Conservation (phyloP, 108 stramenopile species). For the Chaetoceros tenuissimus region DNA sequence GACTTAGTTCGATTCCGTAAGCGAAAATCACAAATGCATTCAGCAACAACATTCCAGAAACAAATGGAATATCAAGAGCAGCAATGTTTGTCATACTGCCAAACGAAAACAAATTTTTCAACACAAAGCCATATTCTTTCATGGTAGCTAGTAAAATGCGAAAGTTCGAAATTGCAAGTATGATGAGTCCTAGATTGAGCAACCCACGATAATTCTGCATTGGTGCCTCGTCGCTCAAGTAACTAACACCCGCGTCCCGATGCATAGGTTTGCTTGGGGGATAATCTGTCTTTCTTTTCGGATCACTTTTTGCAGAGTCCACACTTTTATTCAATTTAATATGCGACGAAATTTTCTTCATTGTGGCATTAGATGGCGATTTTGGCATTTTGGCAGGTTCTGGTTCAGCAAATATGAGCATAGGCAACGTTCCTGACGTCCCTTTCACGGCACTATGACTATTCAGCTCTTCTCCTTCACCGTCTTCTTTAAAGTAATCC, state of each 20-base stretch:
- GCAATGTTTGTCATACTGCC: background rate
- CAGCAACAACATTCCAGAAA: conserved; percentile 28
- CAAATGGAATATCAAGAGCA: conserved; percentile 15
- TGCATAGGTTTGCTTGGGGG: conserved; percentile 68
- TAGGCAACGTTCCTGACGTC: conserved; percentile 36
- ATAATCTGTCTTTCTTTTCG: conserved; percentile 37
- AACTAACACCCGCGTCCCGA: conserved; percentile 40
- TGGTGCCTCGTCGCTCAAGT: conserved; percentile 45
- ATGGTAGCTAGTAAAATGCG: conserved; percentile 54
- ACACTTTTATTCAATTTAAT: background rate
- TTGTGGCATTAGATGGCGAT: conserved; percentile 27
- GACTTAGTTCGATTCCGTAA: conserved; percentile 48
- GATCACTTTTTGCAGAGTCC: background rate
- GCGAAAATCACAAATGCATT: conserved; percentile 41
- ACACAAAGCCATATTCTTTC: conserved; percentile 50
- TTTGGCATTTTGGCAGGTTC: conserved; percentile 12
- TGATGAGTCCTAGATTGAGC: conserved; percentile 69
- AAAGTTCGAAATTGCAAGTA: conserved; percentile 69
- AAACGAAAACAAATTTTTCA: conserved; percentile 16
- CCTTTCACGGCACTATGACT: conserved; percentile 11
- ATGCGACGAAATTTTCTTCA: conserved; percentile 9
- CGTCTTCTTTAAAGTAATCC: conserved; percentile 37
- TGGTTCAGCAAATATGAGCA: conserved; percentile 36
- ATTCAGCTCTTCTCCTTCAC: conserved; percentile 22
- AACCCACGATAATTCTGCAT: conserved; percentile 74